Conservation (phyloP, 129 eudicot genomes). For the Flaveria bidentis region DNA sequence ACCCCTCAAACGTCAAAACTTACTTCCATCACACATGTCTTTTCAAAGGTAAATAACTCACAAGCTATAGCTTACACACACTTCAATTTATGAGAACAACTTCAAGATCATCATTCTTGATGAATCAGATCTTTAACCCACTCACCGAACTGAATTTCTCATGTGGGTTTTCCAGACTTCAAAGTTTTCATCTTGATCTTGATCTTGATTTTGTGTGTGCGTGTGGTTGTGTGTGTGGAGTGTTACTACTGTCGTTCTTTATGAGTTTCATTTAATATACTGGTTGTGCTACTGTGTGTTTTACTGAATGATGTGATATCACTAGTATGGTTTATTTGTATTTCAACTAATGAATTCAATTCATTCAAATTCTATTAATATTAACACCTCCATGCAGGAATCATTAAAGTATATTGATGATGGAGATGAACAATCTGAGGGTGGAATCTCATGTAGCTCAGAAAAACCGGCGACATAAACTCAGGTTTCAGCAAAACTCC, state of each 20-base stretch:
- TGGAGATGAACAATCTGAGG: constrained; percentile 67
- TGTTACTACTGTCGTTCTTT: constrained; percentile 9
- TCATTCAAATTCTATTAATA: not conserved
- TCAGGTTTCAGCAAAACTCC: constrained; percentile 55
- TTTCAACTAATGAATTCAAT: not conserved
- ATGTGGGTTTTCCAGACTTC: constrained; percentile 27
- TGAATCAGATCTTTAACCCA: constrained; percentile 31
- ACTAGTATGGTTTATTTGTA: constrained; percentile 3
- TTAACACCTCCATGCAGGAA: constrained; percentile 38
- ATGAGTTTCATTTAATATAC: constrained; percentile 22
- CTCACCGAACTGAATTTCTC: constrained; percentile 16
- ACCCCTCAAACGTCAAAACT: not conserved
- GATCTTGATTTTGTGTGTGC: constrained; percentile 31
- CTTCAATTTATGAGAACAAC: not conserved
- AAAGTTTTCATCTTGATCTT: constrained; percentile 6
- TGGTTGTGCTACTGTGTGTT: constrained; percentile 16
- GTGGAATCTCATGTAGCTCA: constrained; percentile 73
- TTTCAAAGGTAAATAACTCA: constrained; percentile 22
- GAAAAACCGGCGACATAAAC: constrained; percentile 77
- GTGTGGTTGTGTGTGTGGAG: constrained; percentile 8
- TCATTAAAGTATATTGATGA: constrained; percentile 26
- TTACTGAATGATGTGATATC: constrained; percentile 4
- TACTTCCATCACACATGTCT: constrained; percentile 8
- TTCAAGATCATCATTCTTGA: not conserved
- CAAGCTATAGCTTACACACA: not conserved